These are phyloP conservation scores for Suillus plorans DNA, from an alignment of 768 basidiomycete genomes.

Conservation along the genomic window DNA sequence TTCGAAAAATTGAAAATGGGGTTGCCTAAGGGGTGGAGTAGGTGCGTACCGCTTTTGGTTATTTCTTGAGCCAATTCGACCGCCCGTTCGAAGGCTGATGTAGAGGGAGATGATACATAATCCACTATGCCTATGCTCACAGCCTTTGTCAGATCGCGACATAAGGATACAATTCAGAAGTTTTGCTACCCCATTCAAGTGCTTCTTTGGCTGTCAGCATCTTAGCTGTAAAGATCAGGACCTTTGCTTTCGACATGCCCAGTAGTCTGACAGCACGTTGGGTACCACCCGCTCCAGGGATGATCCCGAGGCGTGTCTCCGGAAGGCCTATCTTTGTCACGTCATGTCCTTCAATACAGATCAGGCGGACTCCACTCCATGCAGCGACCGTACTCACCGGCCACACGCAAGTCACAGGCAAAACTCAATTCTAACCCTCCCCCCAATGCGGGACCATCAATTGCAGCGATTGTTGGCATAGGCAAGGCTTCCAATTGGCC, in stretches of 20 bases:
- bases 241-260: constrained; percentile 80
- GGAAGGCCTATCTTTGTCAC: constrained; percentile 90
- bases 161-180: not conserved
- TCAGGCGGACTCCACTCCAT: not conserved
- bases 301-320: constrained; percentile 77
- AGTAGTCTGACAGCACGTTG: constrained; percentile 78
- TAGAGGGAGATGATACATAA: constrained; percentile 64
- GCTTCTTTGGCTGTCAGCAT: constrained; percentile 68
- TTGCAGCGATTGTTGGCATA: constrained; percentile 88
- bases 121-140: constrained; percentile 69
- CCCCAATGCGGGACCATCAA: constrained; percentile 91
- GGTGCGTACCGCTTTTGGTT: constrained; percentile 55
- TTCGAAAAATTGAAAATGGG: not conserved
- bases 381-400: constrained; percentile 49
- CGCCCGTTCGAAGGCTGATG: constrained; percentile 69
- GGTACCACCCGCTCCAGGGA: constrained; percentile 89
- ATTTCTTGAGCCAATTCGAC: constrained; percentile 68
- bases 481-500: constrained; percentile 77
- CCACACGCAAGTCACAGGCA: constrained; percentile 88
- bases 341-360: constrained; percentile 41
- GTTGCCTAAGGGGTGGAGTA: not conserved
- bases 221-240: constrained; percentile 81
- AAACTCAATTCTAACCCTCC: constrained; percentile 90
- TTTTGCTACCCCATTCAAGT: constrained; percentile 59
- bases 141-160: not conserved